Percentiles rank a stretch among this genome's conserved stretches.
These are phyloP conservation scores for Ramaria sp. DNA, from an alignment of 768 basidiomycete species.

Conservation along the genomic window DNA sequence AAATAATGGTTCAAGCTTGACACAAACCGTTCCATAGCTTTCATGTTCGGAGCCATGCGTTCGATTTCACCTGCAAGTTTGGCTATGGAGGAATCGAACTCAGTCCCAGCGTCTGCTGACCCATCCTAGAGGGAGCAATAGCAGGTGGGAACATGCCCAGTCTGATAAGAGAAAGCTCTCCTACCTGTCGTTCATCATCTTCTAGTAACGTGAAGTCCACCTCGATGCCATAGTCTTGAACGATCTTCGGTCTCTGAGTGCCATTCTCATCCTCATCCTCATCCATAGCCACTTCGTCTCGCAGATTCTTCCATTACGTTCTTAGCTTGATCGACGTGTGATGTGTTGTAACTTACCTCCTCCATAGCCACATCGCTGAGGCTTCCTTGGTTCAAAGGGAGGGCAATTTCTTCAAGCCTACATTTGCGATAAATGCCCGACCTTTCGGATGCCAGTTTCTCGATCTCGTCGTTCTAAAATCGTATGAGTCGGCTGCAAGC, in stretches of 20 bases:
- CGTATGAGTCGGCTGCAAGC: conserved; percentile 5
- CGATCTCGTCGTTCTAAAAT: conserved; percentile 77
- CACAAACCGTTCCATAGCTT: conserved; percentile 79
- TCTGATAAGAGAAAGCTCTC: conserved; percentile 11
- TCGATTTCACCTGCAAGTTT: conserved; percentile 77
- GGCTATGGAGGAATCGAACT: conserved; percentile 62
- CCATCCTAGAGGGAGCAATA: conserved; percentile 34
- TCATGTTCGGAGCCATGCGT: conserved; percentile 92
- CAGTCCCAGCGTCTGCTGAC: conserved; percentile 50
- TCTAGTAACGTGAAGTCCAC: conserved; percentile 71
- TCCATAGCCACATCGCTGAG: conserved; percentile 89
- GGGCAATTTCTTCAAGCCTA: conserved; percentile 80
- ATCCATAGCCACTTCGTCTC: conserved; percentile 85
- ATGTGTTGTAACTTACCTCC: conserved; percentile 46
- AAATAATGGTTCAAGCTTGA: background rate
- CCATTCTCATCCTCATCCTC: conserved; percentile 82
- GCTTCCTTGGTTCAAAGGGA: conserved; percentile 68
- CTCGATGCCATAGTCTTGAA: conserved; percentile 81
- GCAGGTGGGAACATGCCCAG: background rate
- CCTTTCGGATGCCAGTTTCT: conserved; percentile 75
- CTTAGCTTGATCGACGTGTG: conserved; percentile 4
- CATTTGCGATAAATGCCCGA: conserved; percentile 86
- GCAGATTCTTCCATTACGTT: conserved; percentile 44
- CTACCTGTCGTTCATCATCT: conserved; percentile 63
- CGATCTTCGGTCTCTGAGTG: conserved; percentile 59